Evolutionary conservation across 352 stramenopile genomes (phyloP), one percentile per base, ranked within the genome.

Genomic region (Peronospora tabacina): DNA sequence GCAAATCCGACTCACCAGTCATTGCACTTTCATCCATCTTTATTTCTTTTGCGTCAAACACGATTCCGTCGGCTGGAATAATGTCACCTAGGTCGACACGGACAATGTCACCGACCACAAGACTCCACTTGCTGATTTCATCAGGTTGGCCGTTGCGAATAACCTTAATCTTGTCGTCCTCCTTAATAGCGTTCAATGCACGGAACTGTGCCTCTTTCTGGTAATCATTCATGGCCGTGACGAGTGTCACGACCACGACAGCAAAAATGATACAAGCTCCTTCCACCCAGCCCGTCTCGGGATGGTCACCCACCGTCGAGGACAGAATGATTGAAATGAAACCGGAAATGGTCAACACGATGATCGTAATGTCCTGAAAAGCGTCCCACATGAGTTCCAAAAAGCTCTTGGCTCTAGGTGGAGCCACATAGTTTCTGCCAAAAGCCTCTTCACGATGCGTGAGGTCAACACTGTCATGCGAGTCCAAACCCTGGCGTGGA

Each of bases 31-130:
- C 87, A 52, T 97, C 85, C 45, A 92, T 80, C 55, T 89, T 90
- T 11, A 96, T 58, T 38, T 91, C 84, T 49, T 88, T 88, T 19
- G 71, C 72, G 29, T 85, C 68, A 49, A 96, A 78, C 13, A 96
- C 64, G 26, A 96, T 73, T 40, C 82, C 82, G 52, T 97, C 90
- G 4, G 85, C 87, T 0, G 88, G 84, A 28, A 97, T 75, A 19
- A 90, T 90, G 57, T 97, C 90, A n/a, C 90, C 90, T 32, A 83
- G 44, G 49, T 83, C 68, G 0, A 85, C 68, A 43, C 72, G 68
- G 29, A 97, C 71, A 43, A 97, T 75, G 55, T 97, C 89, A 22
- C 89, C 89, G n/a, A 96, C 88, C 26, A 95, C 65, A 9, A 97
- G 61, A 22, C 92, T 66, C 47, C 58, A 87, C 68, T 87, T 87